Conservation (phyloP, 805 yeast genomes). For the Candida mattraensis region DNA sequence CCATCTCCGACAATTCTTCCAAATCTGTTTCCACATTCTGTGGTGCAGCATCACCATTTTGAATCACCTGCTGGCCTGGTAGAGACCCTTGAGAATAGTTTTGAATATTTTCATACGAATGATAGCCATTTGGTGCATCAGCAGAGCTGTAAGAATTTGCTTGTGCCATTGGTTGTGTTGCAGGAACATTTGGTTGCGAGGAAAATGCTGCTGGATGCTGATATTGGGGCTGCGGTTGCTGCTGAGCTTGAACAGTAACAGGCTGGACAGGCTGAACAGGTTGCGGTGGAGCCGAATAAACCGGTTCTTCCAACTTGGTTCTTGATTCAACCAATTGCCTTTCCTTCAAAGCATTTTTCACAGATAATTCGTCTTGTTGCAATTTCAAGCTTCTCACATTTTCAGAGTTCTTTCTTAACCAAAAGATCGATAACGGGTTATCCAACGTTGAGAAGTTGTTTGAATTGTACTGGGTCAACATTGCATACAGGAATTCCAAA, state of each 20-base stretch:
- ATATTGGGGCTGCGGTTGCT: slow-evolving; percentile 20
- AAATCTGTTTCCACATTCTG: slow-evolving; percentile 28
- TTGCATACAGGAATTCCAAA: slow-evolving; percentile 81
- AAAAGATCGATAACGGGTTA: slow-evolving; percentile 31
- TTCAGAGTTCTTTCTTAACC: slow-evolving; percentile 34
- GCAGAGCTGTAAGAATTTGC: slow-evolving; percentile 2
- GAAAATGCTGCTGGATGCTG: slow-evolving; percentile 10
- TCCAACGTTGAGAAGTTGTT: slow-evolving; percentile 43
- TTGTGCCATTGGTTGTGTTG: slow-evolving; percentile 1
- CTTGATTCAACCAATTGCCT: slow-evolving; percentile 21
- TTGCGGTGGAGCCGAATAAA: background rate
- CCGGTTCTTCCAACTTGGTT: slow-evolving; percentile 26
- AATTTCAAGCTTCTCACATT: slow-evolving; percentile 29
- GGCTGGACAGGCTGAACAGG: slow-evolving; percentile 2
- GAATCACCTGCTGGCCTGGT: slow-evolving; percentile 9
- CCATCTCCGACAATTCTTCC: slow-evolving; percentile 34
- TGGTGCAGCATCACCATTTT: slow-evolving; percentile 7
- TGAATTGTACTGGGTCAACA: slow-evolving; percentile 61
- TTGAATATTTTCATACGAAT: slow-evolving; percentile 5
- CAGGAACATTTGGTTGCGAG: slow-evolving; percentile 19
- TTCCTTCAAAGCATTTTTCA: slow-evolving; percentile 32
- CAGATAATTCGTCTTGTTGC: slow-evolving; percentile 26
- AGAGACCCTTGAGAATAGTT: slow-evolving; percentile 12
- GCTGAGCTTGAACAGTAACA: slow-evolving; percentile 10
- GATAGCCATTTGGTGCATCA: too few relatives aligned